phyloP scores from a whole-genome alignment of 345 rosid species.

The Anacardium occidentale region DNA sequence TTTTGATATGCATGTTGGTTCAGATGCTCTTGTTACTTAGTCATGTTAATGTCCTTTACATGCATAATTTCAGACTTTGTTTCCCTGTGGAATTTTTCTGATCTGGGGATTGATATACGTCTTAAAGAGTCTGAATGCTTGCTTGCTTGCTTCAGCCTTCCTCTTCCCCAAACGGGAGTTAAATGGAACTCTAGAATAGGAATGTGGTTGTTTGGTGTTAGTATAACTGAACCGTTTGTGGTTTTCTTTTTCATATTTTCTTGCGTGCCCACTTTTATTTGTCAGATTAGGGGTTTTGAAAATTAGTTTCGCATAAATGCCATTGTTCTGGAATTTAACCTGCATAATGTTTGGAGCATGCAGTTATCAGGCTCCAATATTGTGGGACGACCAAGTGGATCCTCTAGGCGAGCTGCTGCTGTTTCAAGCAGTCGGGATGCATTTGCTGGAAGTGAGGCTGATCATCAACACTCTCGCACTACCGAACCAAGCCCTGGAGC shows the following conservation, averaged over 20 bases:
- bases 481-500: conserved; percentile 55
- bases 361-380: conserved; percentile 63
- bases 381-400: conserved; percentile 65
- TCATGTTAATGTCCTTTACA: neutral
- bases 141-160: neutral
- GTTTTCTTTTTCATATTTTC: neutral
- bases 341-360: conserved; percentile 15
- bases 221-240: neutral
- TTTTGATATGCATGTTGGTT: neutral
- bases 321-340: conserved; percentile 3
- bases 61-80: neutral
- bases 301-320: neutral
- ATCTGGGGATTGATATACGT: too few species aligned
- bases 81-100: neutral
- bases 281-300: neutral
- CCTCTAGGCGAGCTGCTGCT: conserved; percentile 52
- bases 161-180: neutral
- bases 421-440: conserved; percentile 62
- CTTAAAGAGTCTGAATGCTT: neutral
- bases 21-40: neutral
- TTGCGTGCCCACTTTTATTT: neutral
- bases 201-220: neutral
- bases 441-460: conserved; percentile 54
- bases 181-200: neutral
- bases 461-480: conserved; percentile 48